Evolutionary conservation across 2,329 filamentous ascomycete genomes (phyloP), one percentile per base, ranked within the genome.

Genomic region (Arachnopeziza araneosa): DNA sequence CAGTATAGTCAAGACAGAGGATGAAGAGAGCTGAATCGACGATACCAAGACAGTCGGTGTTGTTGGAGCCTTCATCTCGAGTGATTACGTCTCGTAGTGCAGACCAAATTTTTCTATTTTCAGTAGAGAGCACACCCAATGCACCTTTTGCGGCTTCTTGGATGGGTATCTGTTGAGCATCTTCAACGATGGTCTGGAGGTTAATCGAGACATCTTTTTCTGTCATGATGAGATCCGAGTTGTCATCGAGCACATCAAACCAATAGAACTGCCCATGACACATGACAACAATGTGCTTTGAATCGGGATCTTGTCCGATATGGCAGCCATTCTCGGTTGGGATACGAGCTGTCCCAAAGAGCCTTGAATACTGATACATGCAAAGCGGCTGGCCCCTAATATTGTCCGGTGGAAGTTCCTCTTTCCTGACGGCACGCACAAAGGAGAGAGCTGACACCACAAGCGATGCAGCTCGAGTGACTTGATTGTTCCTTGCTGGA

Each of bases 251-350:
- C 1, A 97, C 93, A 74, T 99, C 95, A 69, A 99, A 99, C 93
- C 93, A 98, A 76, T 99, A 99, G 70, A 98, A 93, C 67, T 99
- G 95, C 1, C 95, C 95, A 65, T 93, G 90, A 71, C 91, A 96
- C 76, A 98, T 82, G 51, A 98, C 91, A 10, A 97, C 89, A 48
- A 99, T 80, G 73, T 99, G 95, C 76, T 92, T 96, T 2, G 93
- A 91, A n/a, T 87, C 84, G 0, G 92, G 90, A 69, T 98, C 93
- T 72, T 98, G 93, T 64, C 93, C 92, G 69, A 99, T 98, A 68
- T 96, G 89, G 73, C 95, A 99, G 5, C 95, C 95, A 71, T 95
- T 88, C 30, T 96, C 91, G 0, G 93, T 98, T 0, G 95, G 95
- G 9, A 99, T 90, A 66, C 95, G 86, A 52, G 95, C 93, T 0